These are phyloP conservation scores for Angophora floribunda DNA, from an alignment of 345 rosid species.

Conservation along the genomic window DNA sequence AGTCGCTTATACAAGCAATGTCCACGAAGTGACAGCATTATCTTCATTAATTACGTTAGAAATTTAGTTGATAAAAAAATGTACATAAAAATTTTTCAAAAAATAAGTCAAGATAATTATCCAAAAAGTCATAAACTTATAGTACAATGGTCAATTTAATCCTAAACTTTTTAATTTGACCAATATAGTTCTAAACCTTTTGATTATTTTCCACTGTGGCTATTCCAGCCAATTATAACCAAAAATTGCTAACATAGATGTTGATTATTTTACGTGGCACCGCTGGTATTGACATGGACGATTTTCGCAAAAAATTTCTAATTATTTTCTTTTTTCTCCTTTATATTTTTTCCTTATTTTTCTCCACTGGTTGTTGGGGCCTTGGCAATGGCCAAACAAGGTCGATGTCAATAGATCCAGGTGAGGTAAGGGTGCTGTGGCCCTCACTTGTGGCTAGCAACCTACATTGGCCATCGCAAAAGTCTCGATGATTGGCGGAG, in stretches of 20 bases:
- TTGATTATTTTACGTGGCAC: fast-evolving
- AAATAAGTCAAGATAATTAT: not conserved
- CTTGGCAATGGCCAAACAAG: fast-evolving
- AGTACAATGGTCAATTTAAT: fast-evolving
- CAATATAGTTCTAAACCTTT: not conserved
- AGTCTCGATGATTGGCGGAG: fast-evolving
- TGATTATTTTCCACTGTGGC: not conserved
- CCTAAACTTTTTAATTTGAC: not conserved
- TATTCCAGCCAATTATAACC: not conserved
- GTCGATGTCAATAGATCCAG: fast-evolving
- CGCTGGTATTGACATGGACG: fast-evolving
- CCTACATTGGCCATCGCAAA: fast-evolving
- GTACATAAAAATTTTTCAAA: not conserved
- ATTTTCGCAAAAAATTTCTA: not conserved
- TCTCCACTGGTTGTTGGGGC: not conserved
- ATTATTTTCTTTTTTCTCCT: not conserved
- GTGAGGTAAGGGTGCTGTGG: not conserved
- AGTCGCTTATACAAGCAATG: not conserved
- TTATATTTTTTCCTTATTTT: not conserved
- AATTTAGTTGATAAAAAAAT: not conserved
- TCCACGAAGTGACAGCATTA: not conserved
- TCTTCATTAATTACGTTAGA: not conserved
- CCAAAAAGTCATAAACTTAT: not conserved
- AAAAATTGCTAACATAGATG: fast-evolving
- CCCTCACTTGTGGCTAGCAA: not conserved